Conservation (phyloP, 2,329 filamentous ascomycete genomes). For the Rutstroemia sp. region DNA sequence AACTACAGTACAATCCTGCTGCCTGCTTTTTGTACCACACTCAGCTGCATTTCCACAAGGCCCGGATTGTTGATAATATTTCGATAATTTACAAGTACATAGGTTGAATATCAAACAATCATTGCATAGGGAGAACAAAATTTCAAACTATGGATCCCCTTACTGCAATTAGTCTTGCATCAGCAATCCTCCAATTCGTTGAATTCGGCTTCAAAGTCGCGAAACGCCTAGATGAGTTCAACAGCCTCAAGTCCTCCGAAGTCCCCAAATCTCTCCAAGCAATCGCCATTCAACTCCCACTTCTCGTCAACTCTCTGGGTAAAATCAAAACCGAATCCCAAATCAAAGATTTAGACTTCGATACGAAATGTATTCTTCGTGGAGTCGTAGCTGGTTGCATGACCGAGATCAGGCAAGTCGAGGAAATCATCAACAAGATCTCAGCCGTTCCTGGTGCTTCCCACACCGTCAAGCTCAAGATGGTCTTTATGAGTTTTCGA, state of each 20-base stretch:
- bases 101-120: background rate
- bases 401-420: conserved; percentile 9
- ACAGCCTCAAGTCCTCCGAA: conserved; percentile 2
- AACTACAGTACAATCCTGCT: too few species aligned
- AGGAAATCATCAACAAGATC: conserved; percentile 13
- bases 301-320: conserved; percentile 12
- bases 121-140: background rate
- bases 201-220: background rate
- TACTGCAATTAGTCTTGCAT: conserved; percentile 15
- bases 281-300: conserved; percentile 11
- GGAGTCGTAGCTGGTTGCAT: conserved; percentile 13
- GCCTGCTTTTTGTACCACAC: too few species aligned
- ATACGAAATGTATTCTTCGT: conserved; percentile 16
- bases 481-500: conserved; percentile 15
- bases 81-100: background rate
- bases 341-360: conserved; percentile 12
- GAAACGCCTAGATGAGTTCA: conserved; percentile 11
- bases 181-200: background rate
- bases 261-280: conserved; percentile 12
- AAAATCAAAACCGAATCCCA: conserved; percentile 10
- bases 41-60: too few species aligned
- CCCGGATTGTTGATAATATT: background rate
- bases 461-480: conserved; percentile 15
- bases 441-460: conserved; percentile 10
- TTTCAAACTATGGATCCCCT: conserved; percentile 12